Base-by-base conservation (phyloP, 805 yeast genomes). In the Candida cerambycidarum region DNA sequence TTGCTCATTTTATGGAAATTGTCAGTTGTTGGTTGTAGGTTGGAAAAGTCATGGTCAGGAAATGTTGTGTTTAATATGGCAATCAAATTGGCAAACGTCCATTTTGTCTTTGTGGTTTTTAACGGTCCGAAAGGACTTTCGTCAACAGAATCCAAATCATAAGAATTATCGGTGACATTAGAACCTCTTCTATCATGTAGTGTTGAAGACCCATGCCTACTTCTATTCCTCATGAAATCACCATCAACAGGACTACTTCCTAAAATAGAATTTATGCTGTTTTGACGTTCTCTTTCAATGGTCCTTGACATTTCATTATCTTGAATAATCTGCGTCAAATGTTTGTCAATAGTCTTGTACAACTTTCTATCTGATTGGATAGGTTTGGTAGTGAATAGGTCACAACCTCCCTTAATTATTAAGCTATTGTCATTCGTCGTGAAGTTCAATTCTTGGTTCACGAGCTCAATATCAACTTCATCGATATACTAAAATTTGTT, bases 31-130 rank as follows among this genome's bases (percentile, higher is more conserved):
- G 99, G 99, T 57, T 87, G 89, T 48, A 93, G 76, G 18, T 84
- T 77, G 10, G 95, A 78, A 55, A 92, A 93, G 58, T 93, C 99
- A 57, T 93, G 96, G 61, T 93, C 99, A 0, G 99, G 98, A 58
- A 87, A 92, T 4, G 95, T 83, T 6, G 95, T 86, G 61, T 93
- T 93, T 41, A 93, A 72, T 27, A 90, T 89, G 1, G 95, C 93
- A 45, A 93, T 87, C 37, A 93, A 69, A 58, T 90, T 87, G 0
- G 97, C 93, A 69, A 92, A 93, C 1, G 90, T 82, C 62, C 89
- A 84, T 50, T 97, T 77, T 34, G 95, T 85, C 1, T 93, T 81
- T n/a, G 84, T 79, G 53, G 83, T 84, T 56, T 84, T 85, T 25
- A 93, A 72, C 0, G 97, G 96, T 0, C 99, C 99, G 67, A 93